Evolutionary conservation across 1,139 yeast species (phyloP).

Genomic region (Wickerhamiella infanticola): DNA sequence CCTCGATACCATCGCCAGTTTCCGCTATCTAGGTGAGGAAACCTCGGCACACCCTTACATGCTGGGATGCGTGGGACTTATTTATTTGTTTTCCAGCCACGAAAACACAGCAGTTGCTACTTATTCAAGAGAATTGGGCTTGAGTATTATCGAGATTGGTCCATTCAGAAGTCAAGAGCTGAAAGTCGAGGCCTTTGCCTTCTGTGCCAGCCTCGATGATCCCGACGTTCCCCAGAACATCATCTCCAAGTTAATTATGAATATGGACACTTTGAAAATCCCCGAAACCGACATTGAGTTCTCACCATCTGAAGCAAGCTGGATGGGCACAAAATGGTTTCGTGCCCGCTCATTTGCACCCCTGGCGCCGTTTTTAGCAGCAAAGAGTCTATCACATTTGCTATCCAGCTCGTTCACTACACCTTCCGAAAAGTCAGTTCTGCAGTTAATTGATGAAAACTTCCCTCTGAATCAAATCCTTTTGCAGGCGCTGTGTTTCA

Average conservation of each 20-base stretch:
- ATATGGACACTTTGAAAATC: constrained; percentile 1
- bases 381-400: background rate
- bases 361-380: background rate
- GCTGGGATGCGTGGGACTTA: constrained; percentile 5
- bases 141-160: constrained; percentile 2
- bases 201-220: constrained; percentile 5
- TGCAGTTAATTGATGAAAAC: background rate
- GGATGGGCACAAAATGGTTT: background rate
- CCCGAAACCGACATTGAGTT: constrained; percentile 4
- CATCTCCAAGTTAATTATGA: background rate
- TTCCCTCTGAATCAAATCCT: background rate
- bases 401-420: background rate
- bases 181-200: constrained; percentile 5
- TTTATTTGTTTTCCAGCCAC: background rate
- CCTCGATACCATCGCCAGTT: background rate
- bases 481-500: background rate
- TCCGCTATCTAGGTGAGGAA: constrained; percentile 2
- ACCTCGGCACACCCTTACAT: constrained; percentile 7
- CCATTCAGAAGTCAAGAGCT: constrained; percentile 3
- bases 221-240: background rate
- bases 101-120: background rate
- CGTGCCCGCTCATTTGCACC: background rate
- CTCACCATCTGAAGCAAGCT: constrained; percentile 3
- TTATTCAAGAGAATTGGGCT: background rate
- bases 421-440: background rate